A percentile compares a stretch with the other conserved stretches of the same genome.
These are phyloP conservation scores for Alternaria brassicae DNA, from an alignment of 2,329 filamentous ascomycete species.

Conservation along the genomic window DNA sequence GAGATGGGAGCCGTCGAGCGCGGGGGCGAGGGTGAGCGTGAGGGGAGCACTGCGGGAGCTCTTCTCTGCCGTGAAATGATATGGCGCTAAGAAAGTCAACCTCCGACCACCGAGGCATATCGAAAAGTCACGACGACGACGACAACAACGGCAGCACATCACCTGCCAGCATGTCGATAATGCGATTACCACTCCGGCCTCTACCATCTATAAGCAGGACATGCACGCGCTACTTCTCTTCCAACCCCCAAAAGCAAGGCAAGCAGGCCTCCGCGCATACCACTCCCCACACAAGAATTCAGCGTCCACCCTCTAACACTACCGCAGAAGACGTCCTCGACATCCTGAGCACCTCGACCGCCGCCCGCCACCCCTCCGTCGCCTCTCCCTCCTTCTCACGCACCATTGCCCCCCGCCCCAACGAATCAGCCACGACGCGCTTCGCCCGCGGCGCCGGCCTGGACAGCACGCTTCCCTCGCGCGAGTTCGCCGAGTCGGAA, in stretches of 20 bases:
- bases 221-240: slow-evolving; percentile 37
- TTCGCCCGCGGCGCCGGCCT: slow-evolving; percentile 30
- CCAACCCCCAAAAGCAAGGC: slow-evolving; percentile 31
- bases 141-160: slow-evolving; percentile 10
- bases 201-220: slow-evolving; percentile 11
- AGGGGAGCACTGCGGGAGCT: slow-evolving; percentile 8
- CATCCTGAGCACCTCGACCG: slow-evolving; percentile 26
- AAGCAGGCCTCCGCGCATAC: slow-evolving; percentile 4
- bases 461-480: slow-evolving; percentile 24
- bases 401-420: background rate
- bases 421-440: slow-evolving; percentile 19
- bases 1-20: slow-evolving; percentile 22
- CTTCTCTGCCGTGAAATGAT: slow-evolving; percentile 27
- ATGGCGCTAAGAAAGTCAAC: slow-evolving; percentile 24
- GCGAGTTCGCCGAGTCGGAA: slow-evolving; percentile 39
- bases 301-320: slow-evolving; percentile 17
- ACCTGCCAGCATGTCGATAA: slow-evolving; percentile 32
- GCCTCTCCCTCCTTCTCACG: background rate
- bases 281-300: background rate
- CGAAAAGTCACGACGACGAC: slow-evolving; percentile 16
- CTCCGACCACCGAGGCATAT: slow-evolving; percentile 23
- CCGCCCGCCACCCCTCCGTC: slow-evolving; percentile 17
- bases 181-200: slow-evolving; percentile 23
- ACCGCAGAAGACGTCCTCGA: slow-evolving; percentile 27
- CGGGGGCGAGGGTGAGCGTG: slow-evolving; percentile 1